These are phyloP conservation scores for Phylloporus rhodoxanthus DNA, from an alignment of 768 basidiomycete genomes.

Conservation along the genomic window DNA sequence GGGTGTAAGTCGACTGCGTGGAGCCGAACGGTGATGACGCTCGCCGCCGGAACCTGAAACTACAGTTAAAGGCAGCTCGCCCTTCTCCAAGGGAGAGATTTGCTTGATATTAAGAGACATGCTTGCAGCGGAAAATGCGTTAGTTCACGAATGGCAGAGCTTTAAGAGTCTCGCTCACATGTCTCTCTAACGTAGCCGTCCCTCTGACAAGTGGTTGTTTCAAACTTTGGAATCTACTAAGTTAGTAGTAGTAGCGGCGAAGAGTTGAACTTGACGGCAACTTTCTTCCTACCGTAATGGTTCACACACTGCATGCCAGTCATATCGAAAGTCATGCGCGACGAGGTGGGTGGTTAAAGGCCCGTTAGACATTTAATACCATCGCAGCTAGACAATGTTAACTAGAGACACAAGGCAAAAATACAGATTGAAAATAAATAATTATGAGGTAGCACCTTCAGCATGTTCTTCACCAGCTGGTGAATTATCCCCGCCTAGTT, in stretches of 20 bases:
- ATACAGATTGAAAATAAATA: slow-evolving; percentile 4
- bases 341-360: too few species aligned
- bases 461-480: slow-evolving; percentile 14
- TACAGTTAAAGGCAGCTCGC: slow-evolving; percentile 14
- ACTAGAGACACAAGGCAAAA: slow-evolving; percentile 4
- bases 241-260: too few species aligned
- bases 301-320: too few species aligned
- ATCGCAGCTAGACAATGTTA: too few species aligned
- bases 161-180: neutral
- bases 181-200: neutral
- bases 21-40: neutral
- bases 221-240: too few species aligned
- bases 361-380: too few species aligned
- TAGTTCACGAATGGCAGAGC: neutral
- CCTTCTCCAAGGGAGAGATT: slow-evolving; percentile 14
- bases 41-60: neutral
- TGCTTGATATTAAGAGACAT: slow-evolving; percentile 11
- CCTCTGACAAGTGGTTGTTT: too few species aligned
- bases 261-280: too few species aligned
- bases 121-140: slow-evolving; percentile 1
- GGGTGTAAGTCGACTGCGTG: slow-evolving; percentile 1
- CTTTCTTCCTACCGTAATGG: too few species aligned
- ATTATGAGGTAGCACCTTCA: slow-evolving; percentile 14
- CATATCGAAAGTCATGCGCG: too few species aligned
- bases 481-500: slow-evolving; percentile 17